phyloP scores from a whole-genome alignment of 371 early-diverging fungal species.

The Entomophthora muscae region DNA sequence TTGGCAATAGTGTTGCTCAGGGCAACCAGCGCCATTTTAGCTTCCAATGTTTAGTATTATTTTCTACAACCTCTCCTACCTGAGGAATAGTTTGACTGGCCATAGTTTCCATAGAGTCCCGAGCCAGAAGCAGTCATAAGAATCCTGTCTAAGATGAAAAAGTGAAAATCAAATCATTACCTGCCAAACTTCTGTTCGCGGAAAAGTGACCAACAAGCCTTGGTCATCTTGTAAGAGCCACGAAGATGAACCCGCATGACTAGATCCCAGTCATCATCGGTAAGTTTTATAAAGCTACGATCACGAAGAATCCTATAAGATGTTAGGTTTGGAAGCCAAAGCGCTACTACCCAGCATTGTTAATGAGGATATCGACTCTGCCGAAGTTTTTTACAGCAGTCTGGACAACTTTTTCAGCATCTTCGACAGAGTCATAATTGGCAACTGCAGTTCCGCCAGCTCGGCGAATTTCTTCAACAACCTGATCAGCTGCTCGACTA shows the following conservation, averaged over 20 bases:
- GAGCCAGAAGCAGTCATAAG: slow-evolving; percentile 75
- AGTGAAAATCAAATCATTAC: neutral
- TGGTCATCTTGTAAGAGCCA: slow-evolving; percentile 87
- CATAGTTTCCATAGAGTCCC: slow-evolving; percentile 98
- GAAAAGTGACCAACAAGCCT: slow-evolving; percentile 94
- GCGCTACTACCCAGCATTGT: slow-evolving; percentile 88
- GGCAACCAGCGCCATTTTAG: slow-evolving; percentile 85
- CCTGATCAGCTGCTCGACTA: slow-evolving; percentile 77
- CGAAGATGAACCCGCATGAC: slow-evolving; percentile 83
- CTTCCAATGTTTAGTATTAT: slow-evolving; percentile 16
- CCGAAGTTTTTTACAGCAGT: slow-evolving; percentile 92
- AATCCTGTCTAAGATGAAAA: slow-evolving; percentile 1
- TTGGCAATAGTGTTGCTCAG: slow-evolving; percentile 79
- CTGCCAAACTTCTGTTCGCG: slow-evolving; percentile 86
- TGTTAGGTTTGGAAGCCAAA: no score
- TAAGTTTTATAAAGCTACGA: slow-evolving; percentile 85
- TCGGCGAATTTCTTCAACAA: slow-evolving; percentile 82
- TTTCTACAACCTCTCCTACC: slow-evolving; percentile 9
- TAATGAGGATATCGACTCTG: slow-evolving; percentile 84
- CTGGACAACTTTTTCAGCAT: slow-evolving; percentile 91
- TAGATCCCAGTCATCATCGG: slow-evolving; percentile 91
- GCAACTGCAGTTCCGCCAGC: slow-evolving; percentile 92
- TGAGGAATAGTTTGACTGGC: slow-evolving; percentile 90
- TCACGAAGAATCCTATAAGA: slow-evolving; percentile 72
- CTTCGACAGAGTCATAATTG: slow-evolving; percentile 93